Base-by-base conservation (phyloP, 805 yeast species). In the Komagataella populi region DNA sequence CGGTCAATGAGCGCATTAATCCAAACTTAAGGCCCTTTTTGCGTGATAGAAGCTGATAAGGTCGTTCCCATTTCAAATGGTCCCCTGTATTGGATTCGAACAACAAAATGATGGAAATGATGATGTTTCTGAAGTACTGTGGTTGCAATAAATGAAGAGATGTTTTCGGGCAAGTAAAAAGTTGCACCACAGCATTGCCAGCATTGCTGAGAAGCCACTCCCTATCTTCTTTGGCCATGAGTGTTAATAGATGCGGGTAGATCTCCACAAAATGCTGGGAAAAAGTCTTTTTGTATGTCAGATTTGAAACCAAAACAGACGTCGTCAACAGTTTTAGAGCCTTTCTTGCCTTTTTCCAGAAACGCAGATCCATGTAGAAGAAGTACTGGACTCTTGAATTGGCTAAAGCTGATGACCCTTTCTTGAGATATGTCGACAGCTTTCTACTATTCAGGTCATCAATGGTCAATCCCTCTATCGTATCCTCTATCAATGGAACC, bases 321-420 rank as follows among this genome's bases (percentile, higher is more conserved):
- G 83, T 67, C 3, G 84, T 55, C 1, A 79, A 60, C 23, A 71
- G 67, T 48, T 76, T 73, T 16, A 85, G 51, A 6, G 62, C 61
- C 47, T 69, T 71, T 59, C 93, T 72, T 6, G 75, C 58, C 3
- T 58, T 56, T 52, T 81, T 80, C 66, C 80, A 70, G 39, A 74
- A 74, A 55, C 93, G 70, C 44, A 77, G 70, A 54, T 84, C 86
- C 53, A 83, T 76, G 53, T 70, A 72, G 44, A 83, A 63, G 20
- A 85, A 57, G 56, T 69, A 71, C 60, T 84, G 89, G 10, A 84
- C 59, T 57, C 87, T 70, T 14, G 86, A 71, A 6, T 23, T 14
- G 3, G 14, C 14, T 8, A 30, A 10, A 30, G 39, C 39, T 30
- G 39, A 30, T 4, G 39, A 2, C 14, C 14, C 14, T 30, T 30